These are phyloP conservation scores for Physcomitrium patens DNA, from an alignment of 225 moss, liverwort and hornwort genomes.

Conservation along the genomic window DNA sequence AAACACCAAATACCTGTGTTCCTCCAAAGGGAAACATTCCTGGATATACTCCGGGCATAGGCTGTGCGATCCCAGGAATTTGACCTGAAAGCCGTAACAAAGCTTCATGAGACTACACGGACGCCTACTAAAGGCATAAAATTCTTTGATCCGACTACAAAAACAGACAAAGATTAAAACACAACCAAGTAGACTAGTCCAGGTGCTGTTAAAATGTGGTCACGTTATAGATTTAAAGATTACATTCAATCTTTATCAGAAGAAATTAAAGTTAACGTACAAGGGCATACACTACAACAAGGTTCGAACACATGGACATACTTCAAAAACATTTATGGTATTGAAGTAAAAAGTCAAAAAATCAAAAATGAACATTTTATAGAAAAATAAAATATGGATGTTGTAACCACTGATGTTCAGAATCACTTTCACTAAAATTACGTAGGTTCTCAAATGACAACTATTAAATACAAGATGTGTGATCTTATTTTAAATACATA, in stretches of 20 bases:
- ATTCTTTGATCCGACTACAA: not conserved
- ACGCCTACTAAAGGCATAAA: conserved; percentile 3
- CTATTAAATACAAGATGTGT: conserved; percentile 29
- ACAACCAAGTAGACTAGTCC: conserved; percentile 12
- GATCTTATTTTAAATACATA: conserved; percentile 33
- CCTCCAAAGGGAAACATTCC: conserved; percentile 91
- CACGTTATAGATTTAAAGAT: conserved; percentile 15
- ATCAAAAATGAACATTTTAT: not conserved
- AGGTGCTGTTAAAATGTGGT: conserved; percentile 8
- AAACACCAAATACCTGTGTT: conserved; percentile 63
- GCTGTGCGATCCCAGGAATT: conserved; percentile 79
- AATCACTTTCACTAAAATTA: conserved; percentile 24
- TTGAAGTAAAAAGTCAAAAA: conserved; percentile 5
- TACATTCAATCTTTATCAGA: conserved; percentile 14
- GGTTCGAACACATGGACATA: not conserved
- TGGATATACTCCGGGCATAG: conserved; percentile 78
- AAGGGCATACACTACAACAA: conserved; percentile 9
- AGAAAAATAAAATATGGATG: conserved; percentile 8
- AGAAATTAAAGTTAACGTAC: conserved; percentile 5
- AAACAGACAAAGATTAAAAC: conserved; percentile 10
- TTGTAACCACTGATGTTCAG: conserved; percentile 27
- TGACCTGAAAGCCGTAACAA: conserved; percentile 60
- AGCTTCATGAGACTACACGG: conserved; percentile 6
- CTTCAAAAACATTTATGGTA: conserved; percentile 16
- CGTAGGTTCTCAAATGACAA: conserved; percentile 36